A percentile compares a stretch with the other conserved stretches of the same genome.
These are phyloP conservation scores for Entomortierella lignicola DNA, from an alignment of 192 early-diverging fungal genomes.

Conservation along the genomic window DNA sequence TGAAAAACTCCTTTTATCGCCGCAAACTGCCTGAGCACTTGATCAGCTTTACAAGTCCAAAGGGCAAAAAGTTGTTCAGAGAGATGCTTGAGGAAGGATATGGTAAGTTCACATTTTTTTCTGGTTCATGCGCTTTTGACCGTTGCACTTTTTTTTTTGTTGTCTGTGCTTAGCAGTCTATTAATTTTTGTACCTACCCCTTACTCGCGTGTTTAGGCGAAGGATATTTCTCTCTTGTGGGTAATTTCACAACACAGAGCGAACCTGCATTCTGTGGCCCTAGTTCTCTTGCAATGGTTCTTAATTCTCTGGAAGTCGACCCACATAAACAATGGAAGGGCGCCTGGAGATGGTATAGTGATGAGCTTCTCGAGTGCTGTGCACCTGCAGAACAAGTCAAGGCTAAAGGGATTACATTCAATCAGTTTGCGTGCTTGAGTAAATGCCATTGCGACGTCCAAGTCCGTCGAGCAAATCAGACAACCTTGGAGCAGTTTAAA, in stretches of 20 bases:
- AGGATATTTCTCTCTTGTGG: slow-evolving; percentile 86
- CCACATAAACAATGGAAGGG: slow-evolving; percentile 92
- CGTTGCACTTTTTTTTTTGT: background rate
- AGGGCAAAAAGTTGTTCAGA: slow-evolving; percentile 84
- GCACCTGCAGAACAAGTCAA: slow-evolving; percentile 77
- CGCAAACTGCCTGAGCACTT: slow-evolving; percentile 74
- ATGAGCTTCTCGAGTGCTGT: slow-evolving; percentile 81
- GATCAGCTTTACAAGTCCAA: slow-evolving; percentile 80
- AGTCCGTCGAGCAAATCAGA: slow-evolving; percentile 75
- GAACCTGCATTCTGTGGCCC: slow-evolving; percentile 92
- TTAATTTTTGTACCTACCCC: slow-evolving; percentile 1
- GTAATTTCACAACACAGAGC: slow-evolving; percentile 92
- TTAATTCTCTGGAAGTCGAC: slow-evolving; percentile 94
- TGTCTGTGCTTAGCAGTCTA: background rate
- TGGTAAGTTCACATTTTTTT: slow-evolving; percentile 44
- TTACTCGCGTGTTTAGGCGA: slow-evolving; percentile 61
- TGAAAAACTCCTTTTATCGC: slow-evolving; percentile 68
- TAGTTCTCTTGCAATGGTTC: slow-evolving; percentile 91
- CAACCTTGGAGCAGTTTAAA: slow-evolving; percentile 81
- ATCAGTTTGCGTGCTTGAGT: slow-evolving; percentile 92
- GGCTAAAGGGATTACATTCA: slow-evolving; percentile 88
- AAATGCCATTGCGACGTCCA: slow-evolving; percentile 85
- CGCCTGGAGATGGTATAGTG: slow-evolving; percentile 76
- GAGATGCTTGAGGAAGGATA: slow-evolving; percentile 78
- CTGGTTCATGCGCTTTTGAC: background rate